Base-by-base conservation (phyloP, 2,329 filamentous ascomycete species). In the Dendryphion nanum region DNA sequence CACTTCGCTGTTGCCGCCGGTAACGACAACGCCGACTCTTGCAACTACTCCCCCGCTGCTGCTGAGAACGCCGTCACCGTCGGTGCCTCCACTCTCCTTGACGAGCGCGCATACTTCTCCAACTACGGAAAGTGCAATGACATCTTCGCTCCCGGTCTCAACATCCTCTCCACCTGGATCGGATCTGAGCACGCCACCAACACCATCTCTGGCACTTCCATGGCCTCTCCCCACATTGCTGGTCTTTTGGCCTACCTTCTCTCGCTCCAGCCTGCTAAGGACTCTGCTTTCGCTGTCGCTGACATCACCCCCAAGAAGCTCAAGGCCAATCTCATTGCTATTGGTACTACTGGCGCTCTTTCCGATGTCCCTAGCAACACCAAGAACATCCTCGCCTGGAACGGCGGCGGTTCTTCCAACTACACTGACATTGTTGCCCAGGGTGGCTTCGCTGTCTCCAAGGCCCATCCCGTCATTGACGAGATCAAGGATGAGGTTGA, bases 121-220 rank as follows among this genome's bases (percentile, higher is more conserved):
- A 98, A 98, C 86, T 97, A 84, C 71, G 93, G 93, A 70, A 93
- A 91, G 79, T 98, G 93, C 81, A 95, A 91, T 68, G 93, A 98
- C 73, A 95, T 98, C 78, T 98, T 98, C 63, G 93, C 90, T 48
- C 93, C 93, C 45, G 93, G 93, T 64, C 79, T 96, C 61, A 95
- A 89, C 83, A 95, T 98, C 61, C 81, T 88, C 59, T 98, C 93
- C 51, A 97, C 93, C 68, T 98, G 93, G 93, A 95, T 95, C 60
- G 93, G 94, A 67, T 91, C 85, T 81, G 86, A 93, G 72, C 84
- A 91, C 62, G 91, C 93, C 62, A 82, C 89, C 76, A 98, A 98
- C 83, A 96, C 89, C 74, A 98, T 98, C 76, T 97, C 91, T 29
- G 93, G 93, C 69, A 98, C 93, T 53, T 98, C 93, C 38, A 98